phyloP scores from a whole-genome alignment of 2,329 filamentous ascomycete genomes.

The Penicillium olsonii region DNA sequence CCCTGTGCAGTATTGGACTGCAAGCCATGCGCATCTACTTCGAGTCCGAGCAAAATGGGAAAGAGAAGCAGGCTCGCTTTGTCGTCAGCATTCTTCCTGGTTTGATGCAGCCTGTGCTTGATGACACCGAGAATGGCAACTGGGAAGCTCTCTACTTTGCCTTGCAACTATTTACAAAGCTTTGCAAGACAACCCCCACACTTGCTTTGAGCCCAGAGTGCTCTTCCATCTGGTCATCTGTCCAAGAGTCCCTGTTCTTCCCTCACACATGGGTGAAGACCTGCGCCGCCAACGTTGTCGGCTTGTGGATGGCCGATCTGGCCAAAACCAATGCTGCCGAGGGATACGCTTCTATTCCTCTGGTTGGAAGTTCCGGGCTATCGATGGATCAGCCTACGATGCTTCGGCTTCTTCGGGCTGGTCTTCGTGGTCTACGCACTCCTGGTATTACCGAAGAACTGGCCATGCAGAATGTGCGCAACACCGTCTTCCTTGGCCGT shows the following conservation, averaged over 20 bases:
- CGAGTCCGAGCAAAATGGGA: slow-evolving; percentile 65
- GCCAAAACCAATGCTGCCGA: slow-evolving; percentile 61
- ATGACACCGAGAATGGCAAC: slow-evolving; percentile 52
- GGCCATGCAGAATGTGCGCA: slow-evolving; percentile 76
- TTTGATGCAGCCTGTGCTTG: slow-evolving; percentile 56
- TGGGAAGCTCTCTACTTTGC: slow-evolving; percentile 75
- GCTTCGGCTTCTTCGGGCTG: slow-evolving; percentile 57
- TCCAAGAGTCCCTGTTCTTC: slow-evolving; percentile 71
- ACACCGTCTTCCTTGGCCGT: slow-evolving; percentile 77
- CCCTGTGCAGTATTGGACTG: slow-evolving; percentile 71
- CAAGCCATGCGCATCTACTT: slow-evolving; percentile 84
- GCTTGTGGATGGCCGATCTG: slow-evolving; percentile 78
- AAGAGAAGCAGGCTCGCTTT: slow-evolving; percentile 67
- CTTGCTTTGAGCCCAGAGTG: slow-evolving; percentile 62
- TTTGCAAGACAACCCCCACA: slow-evolving; percentile 67
- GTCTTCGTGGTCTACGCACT: slow-evolving; percentile 62
- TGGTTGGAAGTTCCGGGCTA: slow-evolving; percentile 72
- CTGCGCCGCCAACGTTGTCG: slow-evolving; percentile 71
- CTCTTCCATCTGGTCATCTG: slow-evolving; percentile 68
- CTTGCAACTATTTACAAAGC: slow-evolving; percentile 67
- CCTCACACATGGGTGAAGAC: slow-evolving; percentile 74
- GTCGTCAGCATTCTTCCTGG: slow-evolving; percentile 56
- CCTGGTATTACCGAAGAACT: slow-evolving; percentile 69
- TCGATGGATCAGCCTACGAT: slow-evolving; percentile 66
- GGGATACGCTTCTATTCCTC: slow-evolving; percentile 58